Conservation (phyloP, 768 basidiomycete genomes). For the Auriscalpium orientale region DNA sequence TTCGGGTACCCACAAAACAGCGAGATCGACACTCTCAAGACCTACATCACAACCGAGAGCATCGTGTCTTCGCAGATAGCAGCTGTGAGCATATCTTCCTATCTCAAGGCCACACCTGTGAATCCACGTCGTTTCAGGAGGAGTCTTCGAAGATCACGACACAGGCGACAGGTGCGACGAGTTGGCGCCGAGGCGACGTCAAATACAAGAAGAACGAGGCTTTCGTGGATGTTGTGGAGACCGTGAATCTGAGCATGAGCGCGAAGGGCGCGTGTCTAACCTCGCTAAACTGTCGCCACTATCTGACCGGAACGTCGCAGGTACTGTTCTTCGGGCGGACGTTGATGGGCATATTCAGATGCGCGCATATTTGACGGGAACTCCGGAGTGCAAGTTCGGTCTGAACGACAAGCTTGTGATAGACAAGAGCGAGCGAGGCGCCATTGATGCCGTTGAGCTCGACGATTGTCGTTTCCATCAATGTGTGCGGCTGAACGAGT, state of each 20-base stretch:
- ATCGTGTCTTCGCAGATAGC: conserved; percentile 82
- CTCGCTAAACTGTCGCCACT: not conserved
- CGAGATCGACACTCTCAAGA: conserved; percentile 94
- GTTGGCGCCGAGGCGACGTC: conserved; percentile 92
- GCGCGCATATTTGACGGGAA: conserved; percentile 94
- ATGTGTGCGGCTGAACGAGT: conserved; percentile 91
- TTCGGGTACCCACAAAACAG: conserved; percentile 99
- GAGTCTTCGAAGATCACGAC: conserved; percentile 95
- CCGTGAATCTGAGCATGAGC: conserved; percentile 94
- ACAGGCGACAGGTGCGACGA: conserved; percentile 95
- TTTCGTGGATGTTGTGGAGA: conserved; percentile 99
- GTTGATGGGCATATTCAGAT: conserved; percentile 98
- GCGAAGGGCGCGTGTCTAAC: conserved; percentile 64
- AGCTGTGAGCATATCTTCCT: conserved; percentile 43
- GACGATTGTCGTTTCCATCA: conserved; percentile 99
- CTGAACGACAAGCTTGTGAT: conserved; percentile 97
- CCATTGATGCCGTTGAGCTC: conserved; percentile 78
- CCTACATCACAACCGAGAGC: conserved; percentile 97
- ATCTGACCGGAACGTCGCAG: conserved; percentile 29
- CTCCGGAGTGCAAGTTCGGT: conserved; percentile 98
- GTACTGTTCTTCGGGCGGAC: conserved; percentile 87
- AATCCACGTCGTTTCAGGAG: conserved; percentile 48
- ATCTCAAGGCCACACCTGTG: not conserved
- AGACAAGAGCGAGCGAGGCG: conserved; percentile 64
- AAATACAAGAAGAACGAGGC: conserved; percentile 99